Evolutionary conservation across 306 rosid species (phyloP).

Genomic region (Senna siamea): DNA sequence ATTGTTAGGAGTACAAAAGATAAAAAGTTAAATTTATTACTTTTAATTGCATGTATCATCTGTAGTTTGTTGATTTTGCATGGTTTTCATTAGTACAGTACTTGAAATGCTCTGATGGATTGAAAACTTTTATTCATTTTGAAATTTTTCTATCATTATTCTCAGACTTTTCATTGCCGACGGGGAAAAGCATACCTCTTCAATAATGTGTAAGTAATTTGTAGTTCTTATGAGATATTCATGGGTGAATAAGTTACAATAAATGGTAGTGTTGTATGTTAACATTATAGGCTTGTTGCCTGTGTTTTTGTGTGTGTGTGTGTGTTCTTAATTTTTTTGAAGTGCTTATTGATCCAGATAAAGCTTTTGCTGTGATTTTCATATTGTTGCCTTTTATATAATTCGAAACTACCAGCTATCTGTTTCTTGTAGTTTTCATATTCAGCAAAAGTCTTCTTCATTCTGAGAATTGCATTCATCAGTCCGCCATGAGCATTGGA

Average conservation of each 20-base stretch:
- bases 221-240: conserved; percentile 26
- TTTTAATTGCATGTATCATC: conserved; percentile 4
- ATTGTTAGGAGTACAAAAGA: background rate
- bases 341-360: background rate
- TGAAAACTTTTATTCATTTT: conserved; percentile 33
- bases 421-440: background rate
- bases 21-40: background rate
- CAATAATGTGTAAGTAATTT: conserved; percentile 73
- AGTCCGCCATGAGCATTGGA: background rate
- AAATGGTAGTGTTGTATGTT: conserved; percentile 20
- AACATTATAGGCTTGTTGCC: background rate
- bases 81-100: conserved; percentile 22
- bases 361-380: conserved; percentile 15
- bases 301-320: background rate
- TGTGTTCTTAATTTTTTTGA: background rate
- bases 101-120: conserved; percentile 35
- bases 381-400: conserved; percentile 7
- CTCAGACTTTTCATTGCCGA: conserved; percentile 72
- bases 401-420: conserved; percentile 1
- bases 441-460: conserved; percentile 23
- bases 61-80: conserved; percentile 25
- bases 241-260: background rate
- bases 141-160: conserved; percentile 35
- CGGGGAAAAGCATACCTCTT: conserved; percentile 87
- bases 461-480: conserved; percentile 3